Evolutionary conservation across 345 rosid species (phyloP).

Genomic region (Citrus sp.): DNA sequence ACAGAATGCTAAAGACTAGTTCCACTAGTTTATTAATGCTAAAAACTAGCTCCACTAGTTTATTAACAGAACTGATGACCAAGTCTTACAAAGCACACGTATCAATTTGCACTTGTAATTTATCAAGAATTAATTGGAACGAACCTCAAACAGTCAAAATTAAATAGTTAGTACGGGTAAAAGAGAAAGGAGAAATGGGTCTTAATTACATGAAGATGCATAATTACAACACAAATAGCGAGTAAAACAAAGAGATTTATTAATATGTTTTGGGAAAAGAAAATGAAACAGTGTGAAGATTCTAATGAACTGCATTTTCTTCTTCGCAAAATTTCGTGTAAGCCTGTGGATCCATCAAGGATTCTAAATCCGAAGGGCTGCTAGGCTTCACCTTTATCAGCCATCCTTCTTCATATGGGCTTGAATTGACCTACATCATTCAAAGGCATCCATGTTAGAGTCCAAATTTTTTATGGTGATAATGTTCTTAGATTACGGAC

Average conservation of each 20-base stretch:
- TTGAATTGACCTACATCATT: slow-evolving; percentile 61
- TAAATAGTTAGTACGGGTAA: background rate
- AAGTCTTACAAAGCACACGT: too few relatives aligned
- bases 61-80: too few relatives aligned
- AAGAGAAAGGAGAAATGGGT: too few relatives aligned
- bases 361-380: slow-evolving; percentile 64
- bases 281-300: background rate
- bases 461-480: background rate
- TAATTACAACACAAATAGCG: background rate
- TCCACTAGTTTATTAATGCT: too few relatives aligned
- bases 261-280: background rate
- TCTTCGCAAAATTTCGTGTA: slow-evolving; percentile 92
- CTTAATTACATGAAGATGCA: slow-evolving; percentile 26
- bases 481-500: background rate
- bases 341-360: slow-evolving; percentile 74
- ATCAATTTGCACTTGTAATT: too few relatives aligned
- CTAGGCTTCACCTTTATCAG: slow-evolving; percentile 95
- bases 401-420: slow-evolving; percentile 94
- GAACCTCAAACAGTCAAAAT: background rate
- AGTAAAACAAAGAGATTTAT: background rate
- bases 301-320: slow-evolving; percentile 87
- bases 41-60: too few relatives aligned
- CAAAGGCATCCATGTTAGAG: background rate
- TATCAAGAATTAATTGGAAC: too few relatives aligned
- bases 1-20: too few relatives aligned